Evolutionary conservation across 306 rosid species (phyloP), one percentile per base, ranked within the genome.

Genomic region (Casuarina equisetifolia): DNA sequence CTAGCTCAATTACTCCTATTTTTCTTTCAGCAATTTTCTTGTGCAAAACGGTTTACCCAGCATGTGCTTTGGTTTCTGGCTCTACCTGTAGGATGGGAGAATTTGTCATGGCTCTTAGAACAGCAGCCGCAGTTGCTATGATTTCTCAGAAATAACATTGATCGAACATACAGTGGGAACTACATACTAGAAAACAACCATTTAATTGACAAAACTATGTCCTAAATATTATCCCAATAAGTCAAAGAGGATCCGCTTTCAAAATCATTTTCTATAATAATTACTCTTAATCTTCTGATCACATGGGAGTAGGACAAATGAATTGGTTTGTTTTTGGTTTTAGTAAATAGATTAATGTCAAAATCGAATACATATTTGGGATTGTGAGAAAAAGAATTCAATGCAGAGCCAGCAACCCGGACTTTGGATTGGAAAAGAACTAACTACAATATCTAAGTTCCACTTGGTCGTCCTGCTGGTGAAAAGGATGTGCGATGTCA

Each of bases 161-260:
- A 15, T 32, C 25, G 44, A 11, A 61, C 42, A 48, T n/a, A 45
- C 36, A 44, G 66, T 25, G 9, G 48, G 15, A 40, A 17, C 46
- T 17, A 42, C 3, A 42, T 42, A 40, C 6, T 13, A 1, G 69
- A 39, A 54, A 68, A 17, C 3, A 62, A 76, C 82, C 43, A 64
- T 51, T 36, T 20, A 76, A 15, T 46, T 39, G 75, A 35, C 51
- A 48, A 38, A 55, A 46, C 5, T 54, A 53, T 20, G 68, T 57
- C 20, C n/a, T 17, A 19, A 2, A 7, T 52, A 46, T 6, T 38
- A 72, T 12, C 49, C 43, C 61, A 73, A 58, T 53, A 7, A 76
- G 69, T 42, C 70, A 63, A 68, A 83, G 7, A 76, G 80, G 87
- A 69, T 75, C 80, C 78, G 70, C 85, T 64, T 74, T 43, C 79